phyloP scores from a whole-genome alignment of 2,329 filamentous ascomycete genomes.

The Elsinoe arachidis region DNA sequence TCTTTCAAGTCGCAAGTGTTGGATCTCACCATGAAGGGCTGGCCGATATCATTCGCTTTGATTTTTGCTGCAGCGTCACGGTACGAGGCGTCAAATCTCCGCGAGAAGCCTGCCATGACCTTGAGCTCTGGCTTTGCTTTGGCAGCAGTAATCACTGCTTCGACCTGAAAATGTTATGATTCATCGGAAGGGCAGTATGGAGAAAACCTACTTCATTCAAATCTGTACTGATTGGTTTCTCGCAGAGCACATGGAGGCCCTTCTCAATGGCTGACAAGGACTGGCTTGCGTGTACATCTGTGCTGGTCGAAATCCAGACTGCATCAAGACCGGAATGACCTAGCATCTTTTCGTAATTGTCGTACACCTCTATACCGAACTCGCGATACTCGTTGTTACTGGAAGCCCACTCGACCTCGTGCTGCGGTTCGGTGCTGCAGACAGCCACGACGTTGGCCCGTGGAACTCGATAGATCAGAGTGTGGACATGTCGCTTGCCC shows the following conservation, averaged over 20 bases:
- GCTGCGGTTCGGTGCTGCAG: too few species aligned
- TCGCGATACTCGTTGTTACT: too few species aligned
- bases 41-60: slow-evolving; percentile 30
- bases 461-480: too few species aligned
- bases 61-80: slow-evolving; percentile 30
- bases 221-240: slow-evolving; percentile 32
- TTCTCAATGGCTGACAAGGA: slow-evolving; percentile 27
- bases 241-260: slow-evolving; percentile 31
- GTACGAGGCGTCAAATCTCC: slow-evolving; percentile 39
- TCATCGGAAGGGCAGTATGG: slow-evolving; percentile 14
- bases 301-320: slow-evolving; percentile 32
- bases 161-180: too few species aligned
- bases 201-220: slow-evolving; percentile 14
- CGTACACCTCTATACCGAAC: too few species aligned
- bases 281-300: slow-evolving; percentile 29
- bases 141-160: too few species aligned
- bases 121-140: slow-evolving; percentile 34
- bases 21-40: slow-evolving; percentile 34
- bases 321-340: slow-evolving; percentile 34
- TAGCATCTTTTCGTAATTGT: slow-evolving; percentile 41
- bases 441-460: too few species aligned
- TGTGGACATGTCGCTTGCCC: too few species aligned
- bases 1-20: slow-evolving; percentile 36
- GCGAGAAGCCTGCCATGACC: slow-evolving; percentile 39
- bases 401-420: too few species aligned